Conservation (phyloP, 1,284 basidiomycete species). For the Amylostereum chailletii region DNA sequence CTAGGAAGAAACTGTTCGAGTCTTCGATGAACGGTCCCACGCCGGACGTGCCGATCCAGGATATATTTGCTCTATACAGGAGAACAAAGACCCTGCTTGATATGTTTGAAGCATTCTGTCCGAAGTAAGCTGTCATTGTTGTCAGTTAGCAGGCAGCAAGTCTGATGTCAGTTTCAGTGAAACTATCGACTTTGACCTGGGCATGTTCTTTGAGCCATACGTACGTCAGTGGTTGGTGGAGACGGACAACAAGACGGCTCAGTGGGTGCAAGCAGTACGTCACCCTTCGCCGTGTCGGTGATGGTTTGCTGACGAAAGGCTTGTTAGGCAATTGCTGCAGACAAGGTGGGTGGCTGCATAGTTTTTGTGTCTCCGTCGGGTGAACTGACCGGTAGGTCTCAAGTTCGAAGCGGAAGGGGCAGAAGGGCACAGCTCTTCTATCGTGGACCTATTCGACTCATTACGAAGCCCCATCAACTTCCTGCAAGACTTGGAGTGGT, state of each 20-base stretch:
- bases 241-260: conserved; percentile 83
- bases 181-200: conserved; percentile 57
- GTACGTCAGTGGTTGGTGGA: conserved; percentile 87
- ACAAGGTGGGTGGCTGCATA: conserved; percentile 51
- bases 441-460: conserved; percentile 93
- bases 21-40: conserved; percentile 74
- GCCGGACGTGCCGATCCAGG: conserved; percentile 76
- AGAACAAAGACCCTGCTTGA: conserved; percentile 63
- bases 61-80: conserved; percentile 82
- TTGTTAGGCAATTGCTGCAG: conserved; percentile 71
- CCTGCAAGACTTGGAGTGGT: conserved; percentile 87
- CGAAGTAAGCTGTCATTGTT: conserved; percentile 41
- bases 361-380: neutral
- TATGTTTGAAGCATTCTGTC: conserved; percentile 78
- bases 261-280: conserved; percentile 90
- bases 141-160: neutral
- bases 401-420: conserved; percentile 81
- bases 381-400: neutral
- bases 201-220: conserved; percentile 80
- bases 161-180: conserved; percentile 26
- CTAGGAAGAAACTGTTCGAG: conserved; percentile 64
- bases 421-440: conserved; percentile 90
- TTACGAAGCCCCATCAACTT: conserved; percentile 87
- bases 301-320: conserved; percentile 5
- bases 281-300: conserved; percentile 1